Conservation (phyloP, 495 filamentous ascomycete species). For the Acidiella bohemica region DNA sequence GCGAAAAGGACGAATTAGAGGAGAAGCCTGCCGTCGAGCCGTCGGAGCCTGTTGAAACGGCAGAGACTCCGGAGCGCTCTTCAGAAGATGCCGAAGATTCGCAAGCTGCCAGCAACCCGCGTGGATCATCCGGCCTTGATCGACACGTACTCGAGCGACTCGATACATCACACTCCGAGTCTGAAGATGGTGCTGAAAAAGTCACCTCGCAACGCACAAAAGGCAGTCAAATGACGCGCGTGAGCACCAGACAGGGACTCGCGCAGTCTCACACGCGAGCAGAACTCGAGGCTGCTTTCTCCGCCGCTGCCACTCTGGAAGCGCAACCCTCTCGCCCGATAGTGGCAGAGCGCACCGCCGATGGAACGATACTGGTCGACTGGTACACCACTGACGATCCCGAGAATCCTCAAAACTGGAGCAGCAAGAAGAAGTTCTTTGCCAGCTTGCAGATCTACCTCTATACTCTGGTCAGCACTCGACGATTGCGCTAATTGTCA, state of each 20-base stretch:
- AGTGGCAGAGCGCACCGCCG: slow-evolving; percentile 19
- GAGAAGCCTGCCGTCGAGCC: slow-evolving; percentile 10
- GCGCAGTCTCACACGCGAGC: slow-evolving; percentile 13
- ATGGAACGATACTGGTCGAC: slow-evolving; percentile 29
- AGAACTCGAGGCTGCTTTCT: slow-evolving; percentile 19
- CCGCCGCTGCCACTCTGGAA: slow-evolving; percentile 1
- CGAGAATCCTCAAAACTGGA: slow-evolving; percentile 30
- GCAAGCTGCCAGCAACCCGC: neutral
- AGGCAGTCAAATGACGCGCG: slow-evolving; percentile 1
- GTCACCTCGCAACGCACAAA: neutral
- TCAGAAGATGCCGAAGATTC: neutral
- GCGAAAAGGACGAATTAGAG: neutral
- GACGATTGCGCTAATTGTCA: too few species aligned
- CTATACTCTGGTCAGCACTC: slow-evolving; percentile 34
- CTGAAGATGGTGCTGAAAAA: slow-evolving; percentile 7
- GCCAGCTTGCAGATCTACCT: slow-evolving; percentile 22
- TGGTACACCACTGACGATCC: slow-evolving; percentile 30
- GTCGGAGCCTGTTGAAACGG: neutral
- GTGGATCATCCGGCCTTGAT: neutral
- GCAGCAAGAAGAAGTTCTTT: slow-evolving; percentile 23
- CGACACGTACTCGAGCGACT: slow-evolving; percentile 7
- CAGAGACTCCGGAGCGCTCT: neutral
- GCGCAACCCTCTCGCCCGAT: slow-evolving; percentile 15
- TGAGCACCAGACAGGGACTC: slow-evolving; percentile 14
- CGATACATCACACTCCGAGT: slow-evolving; percentile 3